phyloP scores from a whole-genome alignment of 148 eudicot species.

The Cornus controversa region DNA sequence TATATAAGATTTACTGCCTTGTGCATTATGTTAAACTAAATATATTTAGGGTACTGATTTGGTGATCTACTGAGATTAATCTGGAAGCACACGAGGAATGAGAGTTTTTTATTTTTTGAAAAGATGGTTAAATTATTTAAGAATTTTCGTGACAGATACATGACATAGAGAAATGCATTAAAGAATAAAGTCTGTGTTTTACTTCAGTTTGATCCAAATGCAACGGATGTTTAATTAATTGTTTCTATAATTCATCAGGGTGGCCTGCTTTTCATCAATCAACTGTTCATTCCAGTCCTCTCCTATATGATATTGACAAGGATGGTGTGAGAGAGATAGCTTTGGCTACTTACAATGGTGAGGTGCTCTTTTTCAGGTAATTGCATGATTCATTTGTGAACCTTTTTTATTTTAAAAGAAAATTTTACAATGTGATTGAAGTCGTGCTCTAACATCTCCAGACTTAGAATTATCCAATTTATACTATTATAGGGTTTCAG shows the following conservation, averaged over 20 bases:
- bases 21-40: neutral
- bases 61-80: neutral
- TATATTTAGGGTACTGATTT: neutral
- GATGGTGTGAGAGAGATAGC: conserved; percentile 97
- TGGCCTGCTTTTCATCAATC: conserved; percentile 99
- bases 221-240: conserved; percentile 14
- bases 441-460: neutral
- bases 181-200: neutral
- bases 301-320: conserved; percentile 94
- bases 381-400: neutral
- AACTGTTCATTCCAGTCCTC: conserved; percentile 95
- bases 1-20: neutral
- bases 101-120: no score
- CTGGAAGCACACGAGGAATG: no score
- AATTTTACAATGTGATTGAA: neutral
- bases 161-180: neutral
- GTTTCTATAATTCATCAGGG: conserved; percentile 42
- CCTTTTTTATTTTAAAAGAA: no score
- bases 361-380: conserved; percentile 95
- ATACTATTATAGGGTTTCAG: conserved; percentile 64
- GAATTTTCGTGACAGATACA: neutral
- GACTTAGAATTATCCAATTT: conserved; percentile 4
- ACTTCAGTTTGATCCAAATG: neutral
- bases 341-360: conserved; percentile 93
- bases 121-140: no score